Base-by-base conservation (phyloP, 768 basidiomycete genomes). In the Tubosaeta sp. region DNA sequence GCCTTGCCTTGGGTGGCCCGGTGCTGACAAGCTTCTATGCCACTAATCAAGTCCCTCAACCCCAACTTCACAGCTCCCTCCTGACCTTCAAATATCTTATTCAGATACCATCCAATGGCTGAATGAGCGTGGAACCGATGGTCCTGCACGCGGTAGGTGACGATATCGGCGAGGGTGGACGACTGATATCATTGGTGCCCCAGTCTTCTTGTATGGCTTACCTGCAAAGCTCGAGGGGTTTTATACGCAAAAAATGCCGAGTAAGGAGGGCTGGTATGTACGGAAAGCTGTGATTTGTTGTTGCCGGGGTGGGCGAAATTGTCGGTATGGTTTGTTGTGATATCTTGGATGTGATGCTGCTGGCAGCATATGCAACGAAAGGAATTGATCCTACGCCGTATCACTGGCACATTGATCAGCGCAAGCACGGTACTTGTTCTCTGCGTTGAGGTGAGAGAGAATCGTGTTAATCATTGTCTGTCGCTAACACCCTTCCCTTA, bases 271-370 rank as follows among this genome's bases (percentile, higher is more conserved):
- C 75, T 72, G 31, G 73, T 79, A 38, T 93, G 78, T 71, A 98
- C 96, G 1, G 96, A 99, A 76, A 94, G 90, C 66, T 94, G 92
- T 59, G 96, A 98, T 73, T 71, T 99, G 60, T 78, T 98, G 61
- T 96, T 98, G 86, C 96, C 95, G 7, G 88, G 57, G 96, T 99
- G n/a, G 95, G 95, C 46, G 96, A 98, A 77, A 94, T 98, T 60
- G 96, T 97, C 41, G 94, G 90, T 85, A 54, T 49, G 84, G 74
- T 31, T 44, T 9, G 9, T n/a, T 13, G 11, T n/a, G 16, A 10
- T 14, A 25, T 34, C 9, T 25, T 31, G 0, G 36, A 25, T 24
- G 16, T 8, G 1, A 14, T 97, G 71, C 75, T 99, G 46, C 69
- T 97, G 41, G 90, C 81, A 13, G 96, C 84, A 2, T 98, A 96